Conservation (phyloP, 371 early-diverging fungal species). For the Lichtheimia ramosa region DNA sequence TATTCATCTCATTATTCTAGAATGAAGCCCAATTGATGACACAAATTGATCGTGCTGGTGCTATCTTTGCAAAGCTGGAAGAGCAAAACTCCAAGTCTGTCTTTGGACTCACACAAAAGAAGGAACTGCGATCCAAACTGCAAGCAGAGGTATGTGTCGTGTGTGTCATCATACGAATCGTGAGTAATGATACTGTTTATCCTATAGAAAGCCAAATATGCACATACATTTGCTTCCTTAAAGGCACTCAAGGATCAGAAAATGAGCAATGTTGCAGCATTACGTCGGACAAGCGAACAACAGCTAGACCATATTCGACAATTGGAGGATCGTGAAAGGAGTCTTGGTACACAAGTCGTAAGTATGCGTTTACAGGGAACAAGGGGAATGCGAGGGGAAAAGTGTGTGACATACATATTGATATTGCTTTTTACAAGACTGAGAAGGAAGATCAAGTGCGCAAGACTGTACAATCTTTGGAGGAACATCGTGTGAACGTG, state of each 20-base stretch:
- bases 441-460: slow-evolving; percentile 48
- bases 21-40: slow-evolving; percentile 62
- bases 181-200: background rate
- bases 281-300: slow-evolving; percentile 38
- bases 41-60: slow-evolving; percentile 82
- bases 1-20: slow-evolving; percentile 9
- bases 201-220: slow-evolving; percentile 31
- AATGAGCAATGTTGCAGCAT: slow-evolving; percentile 25
- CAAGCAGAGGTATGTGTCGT: slow-evolving; percentile 57
- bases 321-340: slow-evolving; percentile 36
- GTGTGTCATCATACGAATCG: background rate
- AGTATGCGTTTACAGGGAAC: background rate
- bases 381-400: background rate
- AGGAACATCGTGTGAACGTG: slow-evolving; percentile 47
- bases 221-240: slow-evolving; percentile 40
- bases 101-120: slow-evolving; percentile 67
- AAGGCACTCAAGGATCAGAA: slow-evolving; percentile 40
- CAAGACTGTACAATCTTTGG: slow-evolving; percentile 42
- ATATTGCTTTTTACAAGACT: slow-evolving; percentile 6
- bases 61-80: slow-evolving; percentile 79
- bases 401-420: too few relatives aligned
- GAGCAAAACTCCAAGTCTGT: slow-evolving; percentile 77
- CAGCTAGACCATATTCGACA: slow-evolving; percentile 44
- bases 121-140: slow-evolving; percentile 74
- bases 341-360: slow-evolving; percentile 33